A percentile compares a stretch with the other conserved stretches of the same genome.
Conservation (phyloP, 1,284 basidiomycete genomes). For the Trametes polyzona region DNA sequence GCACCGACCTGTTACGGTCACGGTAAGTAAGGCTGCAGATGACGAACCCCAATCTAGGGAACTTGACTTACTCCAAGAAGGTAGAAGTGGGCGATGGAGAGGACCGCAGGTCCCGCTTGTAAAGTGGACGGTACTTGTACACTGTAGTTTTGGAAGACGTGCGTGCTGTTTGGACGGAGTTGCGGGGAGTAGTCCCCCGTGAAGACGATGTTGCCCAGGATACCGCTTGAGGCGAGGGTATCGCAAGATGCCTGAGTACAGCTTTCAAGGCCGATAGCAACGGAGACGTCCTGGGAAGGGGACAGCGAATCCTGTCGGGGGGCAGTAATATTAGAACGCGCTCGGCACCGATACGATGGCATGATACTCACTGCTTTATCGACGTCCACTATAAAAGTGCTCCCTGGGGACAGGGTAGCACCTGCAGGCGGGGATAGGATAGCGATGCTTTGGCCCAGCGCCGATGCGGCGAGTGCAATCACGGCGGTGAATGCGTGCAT, state of each 20-base stretch:
- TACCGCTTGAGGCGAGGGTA: constrained; percentile 27
- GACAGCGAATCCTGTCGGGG: constrained; percentile 30
- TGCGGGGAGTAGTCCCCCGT: constrained; percentile 46
- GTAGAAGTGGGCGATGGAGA: constrained; percentile 10
- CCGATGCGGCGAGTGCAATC: neutral
- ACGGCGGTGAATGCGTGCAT: neutral
- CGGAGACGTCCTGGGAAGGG: constrained; percentile 42
- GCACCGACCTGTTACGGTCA: neutral
- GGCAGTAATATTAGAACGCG: neutral
- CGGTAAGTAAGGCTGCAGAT: neutral
- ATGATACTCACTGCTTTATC: constrained; percentile 13
- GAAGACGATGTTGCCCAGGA: constrained; percentile 47
- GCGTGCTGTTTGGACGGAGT: constrained; percentile 4
- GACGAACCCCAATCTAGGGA: too few relatives aligned
- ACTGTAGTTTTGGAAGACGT: constrained; percentile 20
- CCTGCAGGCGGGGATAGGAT: neutral
- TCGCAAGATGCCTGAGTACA: constrained; percentile 30
- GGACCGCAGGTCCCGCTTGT: constrained; percentile 1
- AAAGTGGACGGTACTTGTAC: constrained; percentile 16
- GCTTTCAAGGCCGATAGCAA: constrained; percentile 42
- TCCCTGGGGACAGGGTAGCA: neutral
- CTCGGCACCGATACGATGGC: too few relatives aligned
- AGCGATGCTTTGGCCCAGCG: constrained; percentile 3
- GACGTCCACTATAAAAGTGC: constrained; percentile 4
- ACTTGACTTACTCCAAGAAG: constrained; percentile 16